Evolutionary conservation across 225 moss, liverwort and hornwort species (phyloP).

Genomic region (Anthoceros angustus): DNA sequence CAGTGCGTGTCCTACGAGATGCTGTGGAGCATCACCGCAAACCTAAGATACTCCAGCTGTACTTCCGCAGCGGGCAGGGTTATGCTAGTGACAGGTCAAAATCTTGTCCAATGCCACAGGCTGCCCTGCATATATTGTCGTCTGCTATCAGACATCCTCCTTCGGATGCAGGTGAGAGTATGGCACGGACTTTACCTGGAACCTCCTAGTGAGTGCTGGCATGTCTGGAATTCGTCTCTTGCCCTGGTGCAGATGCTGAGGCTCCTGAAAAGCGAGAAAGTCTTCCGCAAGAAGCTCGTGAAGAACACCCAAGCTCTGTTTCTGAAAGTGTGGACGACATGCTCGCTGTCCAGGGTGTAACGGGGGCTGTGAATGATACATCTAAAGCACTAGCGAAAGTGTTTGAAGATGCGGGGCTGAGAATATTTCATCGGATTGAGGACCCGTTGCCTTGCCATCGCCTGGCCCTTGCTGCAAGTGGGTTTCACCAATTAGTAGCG

Average conservation of each 20-base stretch:
- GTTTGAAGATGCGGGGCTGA: slow-evolving; percentile 55
- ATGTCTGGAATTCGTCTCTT: neutral
- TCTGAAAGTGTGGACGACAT: slow-evolving; percentile 10
- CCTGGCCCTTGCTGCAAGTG: slow-evolving; percentile 2
- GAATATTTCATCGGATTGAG: slow-evolving; percentile 41
- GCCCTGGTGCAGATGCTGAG: neutral
- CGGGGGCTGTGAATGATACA: slow-evolving; percentile 43
- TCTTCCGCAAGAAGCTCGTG: neutral
- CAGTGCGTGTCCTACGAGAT: slow-evolving; percentile 74
- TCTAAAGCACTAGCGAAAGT: slow-evolving; percentile 52
- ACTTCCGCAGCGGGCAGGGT: slow-evolving; percentile 61
- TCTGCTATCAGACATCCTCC: slow-evolving; percentile 11
- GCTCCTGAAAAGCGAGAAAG: neutral
- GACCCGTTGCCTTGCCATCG: slow-evolving; percentile 56
- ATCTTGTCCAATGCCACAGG: slow-evolving; percentile 57
- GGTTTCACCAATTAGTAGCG: neutral
- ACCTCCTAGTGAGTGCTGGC: slow-evolving; percentile 4
- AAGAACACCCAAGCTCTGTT: slow-evolving; percentile 7
- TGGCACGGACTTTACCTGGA: neutral
- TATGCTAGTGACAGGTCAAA: slow-evolving; percentile 75
- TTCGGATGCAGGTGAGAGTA: slow-evolving; percentile 12
- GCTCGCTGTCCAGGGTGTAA: slow-evolving; percentile 11
- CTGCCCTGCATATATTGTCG: slow-evolving; percentile 46
- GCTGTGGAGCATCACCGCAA: slow-evolving; percentile 70
- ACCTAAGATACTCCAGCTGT: slow-evolving; percentile 73